phyloP scores from a whole-genome alignment of 2,329 filamentous ascomycete species.

The Plenodomus tracheiphilus region DNA sequence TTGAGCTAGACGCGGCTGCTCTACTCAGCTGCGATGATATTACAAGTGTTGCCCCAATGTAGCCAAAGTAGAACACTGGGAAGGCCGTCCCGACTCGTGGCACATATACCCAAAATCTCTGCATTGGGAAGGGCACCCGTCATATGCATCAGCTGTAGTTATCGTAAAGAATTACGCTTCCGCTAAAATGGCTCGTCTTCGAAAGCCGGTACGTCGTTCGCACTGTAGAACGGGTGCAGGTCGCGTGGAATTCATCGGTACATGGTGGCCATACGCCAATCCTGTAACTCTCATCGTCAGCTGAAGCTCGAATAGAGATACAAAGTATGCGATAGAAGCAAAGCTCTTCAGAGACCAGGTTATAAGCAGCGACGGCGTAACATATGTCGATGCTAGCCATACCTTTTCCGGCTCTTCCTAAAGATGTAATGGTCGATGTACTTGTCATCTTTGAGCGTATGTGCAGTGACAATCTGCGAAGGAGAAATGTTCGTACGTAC shows the following conservation, averaged over 20 bases:
- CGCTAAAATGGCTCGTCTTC: too few species aligned
- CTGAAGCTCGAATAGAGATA: not conserved
- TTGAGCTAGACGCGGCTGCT: conserved; percentile 21
- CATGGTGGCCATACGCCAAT: too few species aligned
- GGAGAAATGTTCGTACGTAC: conserved; percentile 10
- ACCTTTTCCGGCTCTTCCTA: conserved; percentile 60
- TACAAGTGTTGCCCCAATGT: not conserved
- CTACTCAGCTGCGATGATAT: conserved; percentile 9
- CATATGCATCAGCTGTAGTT: too few species aligned
- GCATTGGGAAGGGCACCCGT: too few species aligned
- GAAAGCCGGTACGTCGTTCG: too few species aligned
- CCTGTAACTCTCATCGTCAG: conserved; percentile 6
- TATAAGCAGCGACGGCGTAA: conserved; percentile 56
- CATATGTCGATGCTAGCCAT: conserved; percentile 55
- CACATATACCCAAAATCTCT: too few species aligned
- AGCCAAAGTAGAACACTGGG: not conserved
- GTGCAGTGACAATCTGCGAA: conserved; percentile 1
- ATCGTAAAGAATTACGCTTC: too few species aligned
- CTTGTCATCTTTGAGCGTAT: conserved; percentile 38
- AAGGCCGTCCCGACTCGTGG: not conserved
- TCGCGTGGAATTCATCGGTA: not conserved
- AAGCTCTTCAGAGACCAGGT: conserved; percentile 49
- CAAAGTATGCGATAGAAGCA: not conserved
- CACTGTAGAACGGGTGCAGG: too few species aligned
- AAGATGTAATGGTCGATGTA: conserved; percentile 43